These are phyloP conservation scores for Leishmania gerbilli DNA, from an alignment of 208 protist species.

Conservation along the genomic window DNA sequence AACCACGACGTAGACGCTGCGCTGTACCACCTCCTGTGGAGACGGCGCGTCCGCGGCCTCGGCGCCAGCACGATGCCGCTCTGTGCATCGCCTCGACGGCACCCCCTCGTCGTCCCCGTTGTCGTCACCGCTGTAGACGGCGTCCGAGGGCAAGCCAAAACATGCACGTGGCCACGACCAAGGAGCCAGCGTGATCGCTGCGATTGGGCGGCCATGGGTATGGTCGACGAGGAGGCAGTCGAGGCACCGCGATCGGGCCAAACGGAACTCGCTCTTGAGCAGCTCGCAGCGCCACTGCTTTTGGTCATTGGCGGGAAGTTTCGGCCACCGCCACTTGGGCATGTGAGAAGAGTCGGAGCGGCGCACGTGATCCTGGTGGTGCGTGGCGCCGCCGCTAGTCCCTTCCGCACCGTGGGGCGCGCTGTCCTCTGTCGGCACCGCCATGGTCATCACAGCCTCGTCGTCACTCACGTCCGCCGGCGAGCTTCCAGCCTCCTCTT, in stretches of 20 bases:
- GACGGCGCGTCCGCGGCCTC: background rate
- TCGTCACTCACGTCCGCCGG: background rate
- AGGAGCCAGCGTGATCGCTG: slow-evolving; percentile 44
- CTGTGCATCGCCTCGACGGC: background rate
- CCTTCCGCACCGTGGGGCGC: background rate
- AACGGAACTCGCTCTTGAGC: slow-evolving; percentile 67
- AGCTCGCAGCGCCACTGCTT: slow-evolving; percentile 61
- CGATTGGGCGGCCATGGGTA: slow-evolving; percentile 52
- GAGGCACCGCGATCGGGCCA: slow-evolving; percentile 55
- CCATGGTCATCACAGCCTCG: background rate
- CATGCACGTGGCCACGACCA: background rate
- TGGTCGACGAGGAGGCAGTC: slow-evolving; percentile 71
- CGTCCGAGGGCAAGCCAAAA: background rate
- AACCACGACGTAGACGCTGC: slow-evolving; percentile 48
- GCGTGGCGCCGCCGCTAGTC: background rate
- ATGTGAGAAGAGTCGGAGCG: background rate
- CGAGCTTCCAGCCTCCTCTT: background rate
- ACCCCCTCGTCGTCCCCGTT: background rate
- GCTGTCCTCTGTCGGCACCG: background rate
- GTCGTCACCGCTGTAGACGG: background rate
- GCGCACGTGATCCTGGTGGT: background rate
- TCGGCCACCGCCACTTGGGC: slow-evolving; percentile 11
- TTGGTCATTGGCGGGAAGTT: slow-evolving; percentile 44
- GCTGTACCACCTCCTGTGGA: slow-evolving; percentile 31
- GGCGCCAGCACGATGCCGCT: background rate